Percentiles rank a stretch among this genome's conserved stretches.
Conservation (phyloP, 169 alveolate species). For the Cyclospora cayetanensis region DNA sequence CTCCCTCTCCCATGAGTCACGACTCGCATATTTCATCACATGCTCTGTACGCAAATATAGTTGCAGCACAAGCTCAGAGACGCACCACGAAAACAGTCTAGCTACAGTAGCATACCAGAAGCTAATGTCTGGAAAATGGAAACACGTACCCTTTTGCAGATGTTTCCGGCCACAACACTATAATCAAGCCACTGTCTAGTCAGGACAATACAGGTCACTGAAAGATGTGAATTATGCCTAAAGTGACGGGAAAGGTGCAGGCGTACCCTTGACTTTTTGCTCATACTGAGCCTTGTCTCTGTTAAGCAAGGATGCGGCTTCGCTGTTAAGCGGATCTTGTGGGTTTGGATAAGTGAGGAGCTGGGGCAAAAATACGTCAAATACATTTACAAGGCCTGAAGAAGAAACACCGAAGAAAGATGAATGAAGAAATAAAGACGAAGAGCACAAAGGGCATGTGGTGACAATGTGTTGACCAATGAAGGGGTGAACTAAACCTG, state of each 20-base stretch:
- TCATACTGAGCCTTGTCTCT: constrained; percentile 90
- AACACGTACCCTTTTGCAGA: neutral
- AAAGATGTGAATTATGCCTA: neutral
- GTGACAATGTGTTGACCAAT: too few relatives aligned
- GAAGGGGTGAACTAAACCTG: too few relatives aligned
- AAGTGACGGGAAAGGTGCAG: too few relatives aligned
- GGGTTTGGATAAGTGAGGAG: constrained; percentile 97
- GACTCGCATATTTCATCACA: constrained; percentile 64
- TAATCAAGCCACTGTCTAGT: neutral
- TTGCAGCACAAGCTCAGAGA: neutral
- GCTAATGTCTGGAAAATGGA: neutral
- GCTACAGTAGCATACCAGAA: neutral
- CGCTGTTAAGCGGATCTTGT: constrained; percentile 95
- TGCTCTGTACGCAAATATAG: constrained; percentile 34
- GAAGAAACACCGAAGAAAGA: too few relatives aligned
- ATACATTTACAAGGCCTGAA: constrained; percentile 93
- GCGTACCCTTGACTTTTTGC: constrained; percentile 91
- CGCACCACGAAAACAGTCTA: neutral
- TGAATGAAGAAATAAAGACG: neutral
- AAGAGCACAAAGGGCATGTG: too few relatives aligned
- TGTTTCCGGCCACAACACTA: neutral
- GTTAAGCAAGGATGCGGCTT: constrained; percentile 95
- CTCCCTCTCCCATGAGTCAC: constrained; percentile 66
- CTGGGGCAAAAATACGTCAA: constrained; percentile 96
- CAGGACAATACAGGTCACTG: neutral